Conservation (phyloP, 345 rosid genomes). For the Firmiana major region DNA sequence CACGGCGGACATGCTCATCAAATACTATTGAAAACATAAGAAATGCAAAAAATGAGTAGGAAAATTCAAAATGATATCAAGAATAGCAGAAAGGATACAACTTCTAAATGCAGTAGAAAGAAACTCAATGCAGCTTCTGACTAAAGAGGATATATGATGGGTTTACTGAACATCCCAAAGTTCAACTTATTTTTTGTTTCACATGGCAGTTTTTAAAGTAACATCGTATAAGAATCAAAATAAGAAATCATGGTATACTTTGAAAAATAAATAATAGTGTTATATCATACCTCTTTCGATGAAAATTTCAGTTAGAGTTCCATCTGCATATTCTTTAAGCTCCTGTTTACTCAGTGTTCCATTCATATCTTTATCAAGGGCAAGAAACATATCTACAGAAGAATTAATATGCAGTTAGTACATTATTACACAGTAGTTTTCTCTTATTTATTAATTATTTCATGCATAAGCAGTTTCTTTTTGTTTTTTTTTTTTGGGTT, state of each 20-base stretch:
- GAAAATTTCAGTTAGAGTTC: conserved; percentile 90
- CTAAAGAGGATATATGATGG: background rate
- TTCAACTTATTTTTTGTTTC: background rate
- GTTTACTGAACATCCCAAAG: background rate
- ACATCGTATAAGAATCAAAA: background rate
- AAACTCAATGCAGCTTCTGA: background rate
- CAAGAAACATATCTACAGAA: conserved; percentile 82
- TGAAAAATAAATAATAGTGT: background rate
- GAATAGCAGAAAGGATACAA: background rate
- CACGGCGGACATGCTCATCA: conserved; percentile 92
- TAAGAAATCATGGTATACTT: background rate
- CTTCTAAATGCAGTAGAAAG: background rate
- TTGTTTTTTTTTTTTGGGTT: too few relatives aligned
- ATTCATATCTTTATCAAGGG: conserved; percentile 91
- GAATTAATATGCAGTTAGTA: conserved; percentile 5
- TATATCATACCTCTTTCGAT: conserved; percentile 75
- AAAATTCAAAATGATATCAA: background rate
- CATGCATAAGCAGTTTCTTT: background rate
- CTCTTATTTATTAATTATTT: background rate
- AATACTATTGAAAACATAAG: conserved; percentile 47
- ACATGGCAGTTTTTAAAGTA: background rate
- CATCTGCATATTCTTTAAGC: conserved; percentile 94
- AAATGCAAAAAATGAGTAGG: conserved; percentile 13
- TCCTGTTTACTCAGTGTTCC: conserved; percentile 95
- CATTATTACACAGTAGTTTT: background rate